Evolutionary conservation across 2,329 filamentous ascomycete genomes (phyloP).

Genomic region (Lachnellula hyalina): DNA sequence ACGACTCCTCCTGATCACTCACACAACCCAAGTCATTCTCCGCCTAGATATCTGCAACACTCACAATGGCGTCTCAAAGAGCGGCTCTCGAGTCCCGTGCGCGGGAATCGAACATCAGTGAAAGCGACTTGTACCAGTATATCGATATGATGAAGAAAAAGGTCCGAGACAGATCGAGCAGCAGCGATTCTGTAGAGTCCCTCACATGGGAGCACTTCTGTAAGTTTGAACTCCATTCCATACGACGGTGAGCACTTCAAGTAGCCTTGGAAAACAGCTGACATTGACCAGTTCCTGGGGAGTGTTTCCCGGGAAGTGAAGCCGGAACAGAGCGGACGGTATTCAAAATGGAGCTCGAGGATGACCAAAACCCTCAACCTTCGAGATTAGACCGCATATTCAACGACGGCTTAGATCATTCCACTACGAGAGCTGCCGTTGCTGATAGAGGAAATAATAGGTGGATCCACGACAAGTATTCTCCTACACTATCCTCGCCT

Average conservation of each 20-base stretch:
- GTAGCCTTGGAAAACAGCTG: no score
- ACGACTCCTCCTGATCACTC: neutral
- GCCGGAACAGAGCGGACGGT: neutral
- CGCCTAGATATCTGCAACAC: neutral
- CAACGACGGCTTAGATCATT: neutral
- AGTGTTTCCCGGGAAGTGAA: neutral
- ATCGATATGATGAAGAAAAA: neutral
- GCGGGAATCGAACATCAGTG: neutral
- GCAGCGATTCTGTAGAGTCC: constrained; percentile 3
- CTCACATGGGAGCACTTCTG: constrained; percentile 9
- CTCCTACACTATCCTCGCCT: neutral
- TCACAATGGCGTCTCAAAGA: neutral
- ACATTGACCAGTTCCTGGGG: neutral
- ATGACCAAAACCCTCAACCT: neutral
- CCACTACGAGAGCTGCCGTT: neutral
- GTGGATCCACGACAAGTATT: constrained; percentile 3
- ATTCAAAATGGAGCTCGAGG: neutral
- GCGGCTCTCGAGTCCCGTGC: neutral
- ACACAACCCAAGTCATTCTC: neutral
- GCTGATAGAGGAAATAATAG: neutral
- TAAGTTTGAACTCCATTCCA: neutral
- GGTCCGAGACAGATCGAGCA: neutral
- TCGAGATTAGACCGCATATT: constrained; percentile 3
- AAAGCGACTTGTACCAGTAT: neutral
- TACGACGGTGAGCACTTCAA: no score